Base-by-base conservation (phyloP, 2,329 filamentous ascomycete species). In the Bipolaris bicolor region DNA sequence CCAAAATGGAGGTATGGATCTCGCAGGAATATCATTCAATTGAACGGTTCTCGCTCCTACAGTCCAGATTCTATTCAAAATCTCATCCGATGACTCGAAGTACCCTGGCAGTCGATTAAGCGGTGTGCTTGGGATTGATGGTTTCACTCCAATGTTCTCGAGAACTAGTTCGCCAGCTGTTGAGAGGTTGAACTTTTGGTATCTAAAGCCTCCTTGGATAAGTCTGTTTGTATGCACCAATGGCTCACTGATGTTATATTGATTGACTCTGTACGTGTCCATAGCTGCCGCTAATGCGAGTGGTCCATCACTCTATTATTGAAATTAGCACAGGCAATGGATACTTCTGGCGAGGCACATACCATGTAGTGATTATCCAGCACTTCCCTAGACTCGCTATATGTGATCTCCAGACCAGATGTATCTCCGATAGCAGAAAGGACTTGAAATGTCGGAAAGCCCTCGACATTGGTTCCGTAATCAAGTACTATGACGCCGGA, bases 161-260 rank as follows among this genome's bases (percentile, higher is more conserved):
- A 40, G 16, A 26, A 45, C 43, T 29, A 44, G 75, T 75, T 7
- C 57, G 52, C 37, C 37, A 4, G 16, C 37, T 1, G 69, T 71
- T 1, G 70, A 74, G 0, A 78, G 61, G 33, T 73, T 76, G 11
- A 77, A 61, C 57, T 77, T 76, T 58, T 78, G 75, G 56, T 77
- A 78, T 5, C 75, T 64, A 34, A 77, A 70, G 9, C 65, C 72
- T 5, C 76, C 76, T 58, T 77, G 75, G n/a, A 77, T 65, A 5
- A 77, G 66, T n/a, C 70, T 67, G 57, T 76, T 77, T 0, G 61
- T 67, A 22, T 72, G 60, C n/a, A 50, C 40, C 0, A 52, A 61
- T 3, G 60, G 41, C 3, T 51, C 52, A 7, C 66, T 70, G 48
- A 78, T 66, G 50, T 76, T 76, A 62, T 77, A 77, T 5, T 58